phyloP scores from a whole-genome alignment of 306 rosid species.

The Vigna hirtella region DNA sequence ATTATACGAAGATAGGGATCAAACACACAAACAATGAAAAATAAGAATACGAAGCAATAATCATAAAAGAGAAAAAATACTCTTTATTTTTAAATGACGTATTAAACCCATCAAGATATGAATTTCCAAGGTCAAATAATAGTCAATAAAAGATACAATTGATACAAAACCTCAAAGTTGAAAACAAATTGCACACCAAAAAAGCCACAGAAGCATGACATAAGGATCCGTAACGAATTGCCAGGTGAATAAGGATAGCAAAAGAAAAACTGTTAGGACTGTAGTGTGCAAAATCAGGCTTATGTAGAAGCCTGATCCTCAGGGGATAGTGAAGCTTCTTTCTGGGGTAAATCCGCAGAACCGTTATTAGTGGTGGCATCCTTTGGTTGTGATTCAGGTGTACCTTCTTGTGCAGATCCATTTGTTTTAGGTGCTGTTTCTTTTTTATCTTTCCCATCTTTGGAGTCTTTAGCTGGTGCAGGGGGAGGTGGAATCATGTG shows the following conservation, averaged over 20 bases:
- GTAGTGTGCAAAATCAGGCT: constrained; percentile 30
- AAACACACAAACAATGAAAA: too few relatives aligned
- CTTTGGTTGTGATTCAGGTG: constrained; percentile 58
- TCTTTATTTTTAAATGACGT: constrained; percentile 24
- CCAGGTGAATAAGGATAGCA: constrained; percentile 17
- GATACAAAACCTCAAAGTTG: constrained; percentile 48
- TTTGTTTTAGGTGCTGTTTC: constrained; percentile 66
- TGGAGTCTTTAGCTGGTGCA: constrained; percentile 65
- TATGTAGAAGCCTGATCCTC: constrained; percentile 59
- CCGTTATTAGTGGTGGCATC: constrained; percentile 57
- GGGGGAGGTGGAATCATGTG: constrained; percentile 96
- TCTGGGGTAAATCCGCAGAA: constrained; percentile 55
- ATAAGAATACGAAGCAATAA: not conserved
- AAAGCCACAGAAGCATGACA: constrained; percentile 45
- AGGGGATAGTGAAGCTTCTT: constrained; percentile 55
- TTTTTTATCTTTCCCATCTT: constrained; percentile 70
- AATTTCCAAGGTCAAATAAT: constrained; percentile 51
- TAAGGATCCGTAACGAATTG: constrained; percentile 36
- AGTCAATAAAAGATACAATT: constrained; percentile 46
- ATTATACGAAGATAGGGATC: not conserved
- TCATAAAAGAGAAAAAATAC: constrained; percentile 25
- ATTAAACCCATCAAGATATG: constrained; percentile 42
- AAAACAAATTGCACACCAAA: constrained; percentile 42
- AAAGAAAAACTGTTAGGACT: constrained; percentile 33
- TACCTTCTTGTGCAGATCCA: constrained; percentile 57